Base-by-base conservation (phyloP, 1,284 basidiomycete species). In the Ceratorhiza oryzae-sativae region DNA sequence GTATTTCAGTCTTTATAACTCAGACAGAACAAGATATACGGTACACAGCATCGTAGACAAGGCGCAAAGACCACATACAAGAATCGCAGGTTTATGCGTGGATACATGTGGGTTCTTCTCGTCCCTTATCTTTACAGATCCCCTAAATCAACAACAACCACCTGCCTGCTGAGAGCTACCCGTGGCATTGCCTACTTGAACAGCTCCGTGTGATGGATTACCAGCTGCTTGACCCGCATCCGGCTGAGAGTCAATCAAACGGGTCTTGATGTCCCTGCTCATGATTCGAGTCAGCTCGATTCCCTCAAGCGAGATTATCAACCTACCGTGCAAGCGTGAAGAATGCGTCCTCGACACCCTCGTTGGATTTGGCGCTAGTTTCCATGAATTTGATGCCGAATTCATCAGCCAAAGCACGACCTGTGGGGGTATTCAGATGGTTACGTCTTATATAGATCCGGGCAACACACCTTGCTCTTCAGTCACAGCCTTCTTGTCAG, bases 271-370 rank as follows among this genome's bases (percentile, higher is more conserved):
- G 81, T 96, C 94, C 80, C 95, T 97, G 79, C 63, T 59, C 42
- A 25, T 53, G 59, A 13, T 15, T 32, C 63, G 81, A 23, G 46
- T 46, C 15, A 30, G 18, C 27, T 25, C 32, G 23, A 23, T 45
- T 45, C 12, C 27, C 36, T 23, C 61, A 48, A 9, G 41, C 13
- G 27, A 30, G 34, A 9, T 15, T n/a, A 51, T 18, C 5, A 63
- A 78, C 90, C 76, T 72, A 96, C 95, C 96, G 88, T 42, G 97
- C 97, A 72, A 99, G 86, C 13, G 92, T 93, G 82, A 99, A 98
- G 87, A 99, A 99, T 1, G 97, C 97, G 78, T 98, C 96, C 83
- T 99, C 97, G 23, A 99, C 97, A 75, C 96, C 95, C 74, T 97
- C 92, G 81, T 98, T 99, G 62, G 93, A 87, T 86, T 99, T 99